Conservation (phyloP, 1,139 yeast genomes). For the Scheffersomyces illinoinensis region DNA sequence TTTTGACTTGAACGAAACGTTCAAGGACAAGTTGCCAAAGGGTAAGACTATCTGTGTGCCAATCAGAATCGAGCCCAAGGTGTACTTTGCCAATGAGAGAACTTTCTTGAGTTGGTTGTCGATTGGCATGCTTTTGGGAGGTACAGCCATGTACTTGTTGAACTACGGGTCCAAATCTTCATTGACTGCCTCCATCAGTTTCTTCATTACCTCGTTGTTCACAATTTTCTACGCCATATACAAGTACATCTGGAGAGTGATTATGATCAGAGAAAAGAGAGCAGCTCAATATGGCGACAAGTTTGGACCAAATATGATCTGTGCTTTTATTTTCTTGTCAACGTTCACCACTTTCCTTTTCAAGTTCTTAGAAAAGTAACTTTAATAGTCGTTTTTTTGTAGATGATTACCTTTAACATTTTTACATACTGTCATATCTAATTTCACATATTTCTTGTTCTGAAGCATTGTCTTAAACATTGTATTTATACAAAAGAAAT, state of each 20-base stretch:
- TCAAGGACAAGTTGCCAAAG: conserved; percentile 64
- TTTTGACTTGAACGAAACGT: conserved; percentile 57
- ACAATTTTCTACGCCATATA: conserved; percentile 74
- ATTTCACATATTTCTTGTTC: not conserved
- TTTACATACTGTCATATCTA: not conserved
- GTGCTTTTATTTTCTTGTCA: conserved; percentile 70
- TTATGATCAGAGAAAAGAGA: conserved; percentile 77
- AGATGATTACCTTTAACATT: not conserved
- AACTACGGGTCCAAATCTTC: conserved; percentile 71
- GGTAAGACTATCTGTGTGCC: conserved; percentile 78
- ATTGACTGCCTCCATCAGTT: conserved; percentile 84
- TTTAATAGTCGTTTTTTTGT: not conserved
- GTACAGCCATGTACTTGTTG: conserved; percentile 69
- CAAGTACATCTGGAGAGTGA: conserved; percentile 79
- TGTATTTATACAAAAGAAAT: no score
- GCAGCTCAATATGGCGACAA: conserved; percentile 86
- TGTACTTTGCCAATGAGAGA: conserved; percentile 82
- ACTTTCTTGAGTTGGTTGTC: conserved; percentile 79
- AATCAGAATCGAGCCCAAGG: conserved; percentile 81
- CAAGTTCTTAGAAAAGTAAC: conserved; percentile 35
- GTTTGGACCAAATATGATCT: conserved; percentile 83
- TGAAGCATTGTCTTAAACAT: not conserved
- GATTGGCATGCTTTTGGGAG: conserved; percentile 69
- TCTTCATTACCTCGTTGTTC: conserved; percentile 75
- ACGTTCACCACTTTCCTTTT: conserved; percentile 72